Evolutionary conservation across 2,329 filamentous ascomycete genomes (phyloP).

Genomic region (Davidsoniella neocaledoniae): DNA sequence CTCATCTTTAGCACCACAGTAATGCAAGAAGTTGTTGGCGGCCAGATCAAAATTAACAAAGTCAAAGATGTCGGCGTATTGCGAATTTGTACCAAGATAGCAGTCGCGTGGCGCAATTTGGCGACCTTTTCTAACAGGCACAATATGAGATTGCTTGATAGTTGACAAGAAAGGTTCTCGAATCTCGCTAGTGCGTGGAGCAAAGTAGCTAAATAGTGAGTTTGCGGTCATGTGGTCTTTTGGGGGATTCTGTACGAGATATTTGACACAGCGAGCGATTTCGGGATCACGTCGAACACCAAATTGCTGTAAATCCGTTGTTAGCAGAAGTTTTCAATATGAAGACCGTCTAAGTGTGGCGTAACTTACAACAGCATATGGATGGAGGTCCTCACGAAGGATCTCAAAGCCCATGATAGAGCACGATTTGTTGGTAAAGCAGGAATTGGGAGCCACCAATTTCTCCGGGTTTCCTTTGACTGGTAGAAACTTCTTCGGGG

Average conservation of each 20-base stretch:
- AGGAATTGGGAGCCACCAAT: constrained; percentile 56
- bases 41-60: constrained; percentile 87
- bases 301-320: constrained; percentile 41
- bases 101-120: constrained; percentile 11
- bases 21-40: constrained; percentile 75
- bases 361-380: constrained; percentile 44
- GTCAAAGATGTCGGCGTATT: constrained; percentile 82
- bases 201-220: constrained; percentile 68
- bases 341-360: not conserved
- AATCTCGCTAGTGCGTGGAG: constrained; percentile 59
- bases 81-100: constrained; percentile 56
- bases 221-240: constrained; percentile 47
- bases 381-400: constrained; percentile 56
- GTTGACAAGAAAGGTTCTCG: constrained; percentile 40
- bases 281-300: constrained; percentile 71
- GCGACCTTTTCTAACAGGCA: constrained; percentile 38
- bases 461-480: constrained; percentile 47
- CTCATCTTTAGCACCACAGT: constrained; percentile 79
- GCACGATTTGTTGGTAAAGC: constrained; percentile 67
- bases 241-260: constrained; percentile 57
- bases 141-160: constrained; percentile 49
- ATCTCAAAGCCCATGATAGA: constrained; percentile 68
- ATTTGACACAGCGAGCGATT: constrained; percentile 58
- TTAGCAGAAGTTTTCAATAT: not conserved
- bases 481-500: constrained; percentile 49